A percentile compares a stretch with the other conserved stretches of the same genome.
Evolutionary conservation across 129 eudicot species (phyloP).

Genomic region (Arctium lappa): DNA sequence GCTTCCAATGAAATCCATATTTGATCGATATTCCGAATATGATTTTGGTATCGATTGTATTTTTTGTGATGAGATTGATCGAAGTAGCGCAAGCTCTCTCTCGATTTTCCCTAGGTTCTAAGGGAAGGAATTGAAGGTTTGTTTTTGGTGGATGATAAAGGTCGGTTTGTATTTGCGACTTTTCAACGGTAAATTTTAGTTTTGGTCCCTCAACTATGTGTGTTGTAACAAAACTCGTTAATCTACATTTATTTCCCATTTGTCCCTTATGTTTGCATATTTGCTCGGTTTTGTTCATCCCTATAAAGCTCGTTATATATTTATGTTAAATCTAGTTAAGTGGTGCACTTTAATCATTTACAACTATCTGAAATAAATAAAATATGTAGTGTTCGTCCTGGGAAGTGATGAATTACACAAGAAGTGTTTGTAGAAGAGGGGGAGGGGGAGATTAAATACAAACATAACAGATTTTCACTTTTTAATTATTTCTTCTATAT

Average conservation of each 20-base stretch:
- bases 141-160: not conserved
- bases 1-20: slow-evolving; percentile 5
- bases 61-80: not conserved
- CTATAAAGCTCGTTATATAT: not conserved
- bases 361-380: not conserved
- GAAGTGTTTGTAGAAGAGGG: no score
- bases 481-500: no score
- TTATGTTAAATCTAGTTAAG: not conserved
- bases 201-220: not conserved
- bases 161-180: slow-evolving; percentile 18
- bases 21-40: not conserved
- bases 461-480: no score
- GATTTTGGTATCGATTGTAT: not conserved
- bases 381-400: no score
- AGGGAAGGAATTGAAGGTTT: not conserved
- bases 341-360: not conserved
- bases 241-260: not conserved
- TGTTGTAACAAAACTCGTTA: not conserved
- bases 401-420: no score
- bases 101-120: not conserved
- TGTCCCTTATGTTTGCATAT: not conserved
- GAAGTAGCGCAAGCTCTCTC: not conserved
- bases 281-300: not conserved
- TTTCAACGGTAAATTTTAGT: not conserved
- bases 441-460: no score